Evolutionary conservation across 805 yeast species (phyloP), one percentile per base, ranked within the genome.

Genomic region (Cyberlindnera saturnus): DNA sequence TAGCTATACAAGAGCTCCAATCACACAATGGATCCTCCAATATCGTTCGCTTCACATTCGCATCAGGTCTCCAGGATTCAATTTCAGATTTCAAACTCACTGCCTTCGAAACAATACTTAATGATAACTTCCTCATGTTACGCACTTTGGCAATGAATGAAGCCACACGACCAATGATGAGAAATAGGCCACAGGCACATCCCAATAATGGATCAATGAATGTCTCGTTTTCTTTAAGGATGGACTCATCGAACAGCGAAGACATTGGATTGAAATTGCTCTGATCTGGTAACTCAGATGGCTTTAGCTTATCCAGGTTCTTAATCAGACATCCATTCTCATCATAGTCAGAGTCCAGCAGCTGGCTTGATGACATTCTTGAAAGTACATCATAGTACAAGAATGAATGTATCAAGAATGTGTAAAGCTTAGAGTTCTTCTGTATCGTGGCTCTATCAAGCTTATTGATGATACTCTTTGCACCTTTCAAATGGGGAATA

Each of bases 401-500:
- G 80, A 85, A 82, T n/a, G 77, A 71, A 52, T 81, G 52, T 39
- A 56, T 49, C 34, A 56, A 42, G 26, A 56, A 56, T 31, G 41
- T 46, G 48, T 49, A 56, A 3, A 53, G 37, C 8, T 52, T 44
- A 5, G 47, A 36, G 31, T 57, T 47, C 13, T 38, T 13, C n/a
- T 34, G 38, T 4, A 49, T 47, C 10, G 42, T 42, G 5, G 44
- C 29, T 3, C 43, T 41, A 9, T 48, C 48, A 33, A 70, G 56
- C 11, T 76, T 73, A 45, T 71, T 70, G 45, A 74, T 78, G 74
- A 81, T 75, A 11, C 78, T 71, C 46, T 74, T 71, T 4, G 86
- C 86, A 28, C 87, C 86, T 53, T 74, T 76, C 45, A 81, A 65
- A 61, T 81, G 88, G 2, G 83, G 81, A 42, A 81, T 77, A 11